Conservation (phyloP, 164 flowering plant species). For the Vitis rupestris region DNA sequence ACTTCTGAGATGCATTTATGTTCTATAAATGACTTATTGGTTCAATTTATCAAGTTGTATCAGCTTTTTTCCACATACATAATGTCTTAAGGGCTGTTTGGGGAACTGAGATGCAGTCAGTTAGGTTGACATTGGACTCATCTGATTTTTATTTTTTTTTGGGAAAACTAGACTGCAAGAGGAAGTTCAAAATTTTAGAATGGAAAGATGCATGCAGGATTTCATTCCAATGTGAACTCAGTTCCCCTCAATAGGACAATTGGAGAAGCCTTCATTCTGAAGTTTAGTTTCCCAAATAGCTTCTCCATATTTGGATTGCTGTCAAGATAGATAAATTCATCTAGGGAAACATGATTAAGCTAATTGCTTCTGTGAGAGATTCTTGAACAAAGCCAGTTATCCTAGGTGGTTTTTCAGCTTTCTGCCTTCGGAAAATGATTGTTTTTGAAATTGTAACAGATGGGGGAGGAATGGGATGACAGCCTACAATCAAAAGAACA, state of each 20-base stretch:
- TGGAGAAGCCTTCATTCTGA: not conserved
- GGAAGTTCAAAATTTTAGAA: too few relatives aligned
- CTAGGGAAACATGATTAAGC: too few relatives aligned
- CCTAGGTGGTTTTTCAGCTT: not conserved
- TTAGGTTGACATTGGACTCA: too few relatives aligned
- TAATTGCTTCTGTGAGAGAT: too few relatives aligned
- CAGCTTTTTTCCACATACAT: not conserved
- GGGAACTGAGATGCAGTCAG: too few relatives aligned
- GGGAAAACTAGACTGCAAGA: too few relatives aligned
- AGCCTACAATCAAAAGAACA: slow-evolving; percentile 80
- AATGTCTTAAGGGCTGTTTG: too few relatives aligned
- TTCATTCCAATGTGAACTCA: not conserved
- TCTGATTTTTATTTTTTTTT: too few relatives aligned
- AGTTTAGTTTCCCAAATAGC: not conserved
- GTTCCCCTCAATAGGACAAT: not conserved
- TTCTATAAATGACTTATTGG: not conserved
- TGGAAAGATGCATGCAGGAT: not conserved
- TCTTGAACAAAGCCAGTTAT: not conserved
- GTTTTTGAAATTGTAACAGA: slow-evolving; percentile 35
- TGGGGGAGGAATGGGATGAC: slow-evolving; percentile 87
- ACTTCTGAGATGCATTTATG: not conserved
- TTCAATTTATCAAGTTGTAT: too few relatives aligned
- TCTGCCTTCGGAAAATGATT: not conserved
- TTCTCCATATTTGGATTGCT: not conserved
- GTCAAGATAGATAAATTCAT: not conserved